A percentile compares a stretch with the other conserved stretches of the same genome.
These are phyloP conservation scores for Rhodosporidiobolus sp. DNA, from an alignment of 768 basidiomycete genomes.

Conservation along the genomic window DNA sequence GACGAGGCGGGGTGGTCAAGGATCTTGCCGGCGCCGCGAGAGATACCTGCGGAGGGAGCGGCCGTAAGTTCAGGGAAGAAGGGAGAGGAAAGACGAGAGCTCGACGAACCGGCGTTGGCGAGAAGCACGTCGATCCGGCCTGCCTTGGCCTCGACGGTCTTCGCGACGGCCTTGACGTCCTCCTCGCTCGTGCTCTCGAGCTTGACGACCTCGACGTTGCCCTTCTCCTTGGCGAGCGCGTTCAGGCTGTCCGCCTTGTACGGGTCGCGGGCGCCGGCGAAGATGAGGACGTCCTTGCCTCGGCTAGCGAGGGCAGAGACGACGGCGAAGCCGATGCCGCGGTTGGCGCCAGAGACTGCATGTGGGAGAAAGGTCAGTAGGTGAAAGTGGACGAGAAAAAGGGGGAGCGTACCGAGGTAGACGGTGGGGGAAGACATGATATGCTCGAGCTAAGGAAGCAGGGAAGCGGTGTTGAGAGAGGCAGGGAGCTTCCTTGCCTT, in stretches of 20 bases:
- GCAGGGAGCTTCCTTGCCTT: too few species aligned
- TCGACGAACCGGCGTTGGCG: constrained; percentile 40
- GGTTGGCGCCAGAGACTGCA: too few species aligned
- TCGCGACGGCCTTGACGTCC: constrained; percentile 19
- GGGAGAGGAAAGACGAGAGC: too few species aligned
- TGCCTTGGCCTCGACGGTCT: constrained; percentile 11
- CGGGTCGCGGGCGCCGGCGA: constrained; percentile 31
- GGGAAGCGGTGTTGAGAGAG: too few species aligned
- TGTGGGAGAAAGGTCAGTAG: too few species aligned
- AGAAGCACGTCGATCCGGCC: constrained; percentile 37
- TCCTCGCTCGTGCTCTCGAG: constrained; percentile 24
- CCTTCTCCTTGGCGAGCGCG: neutral
- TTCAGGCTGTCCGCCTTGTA: constrained; percentile 12
- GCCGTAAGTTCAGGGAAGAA: neutral
- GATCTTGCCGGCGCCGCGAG: neutral
- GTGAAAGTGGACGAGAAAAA: too few species aligned
- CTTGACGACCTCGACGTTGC: constrained; percentile 20
- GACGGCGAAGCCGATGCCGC: constrained; percentile 13
- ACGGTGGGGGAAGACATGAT: too few species aligned
- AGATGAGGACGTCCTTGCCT: constrained; percentile 27
- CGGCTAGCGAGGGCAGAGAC: constrained; percentile 24
- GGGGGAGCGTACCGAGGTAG: too few species aligned
- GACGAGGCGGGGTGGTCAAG: neutral
- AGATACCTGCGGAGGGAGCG: constrained; percentile 3
- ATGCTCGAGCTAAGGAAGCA: too few species aligned